Evolutionary conservation across 1,139 yeast genomes (phyloP).

Genomic region (Geotrichum klebahnii): DNA sequence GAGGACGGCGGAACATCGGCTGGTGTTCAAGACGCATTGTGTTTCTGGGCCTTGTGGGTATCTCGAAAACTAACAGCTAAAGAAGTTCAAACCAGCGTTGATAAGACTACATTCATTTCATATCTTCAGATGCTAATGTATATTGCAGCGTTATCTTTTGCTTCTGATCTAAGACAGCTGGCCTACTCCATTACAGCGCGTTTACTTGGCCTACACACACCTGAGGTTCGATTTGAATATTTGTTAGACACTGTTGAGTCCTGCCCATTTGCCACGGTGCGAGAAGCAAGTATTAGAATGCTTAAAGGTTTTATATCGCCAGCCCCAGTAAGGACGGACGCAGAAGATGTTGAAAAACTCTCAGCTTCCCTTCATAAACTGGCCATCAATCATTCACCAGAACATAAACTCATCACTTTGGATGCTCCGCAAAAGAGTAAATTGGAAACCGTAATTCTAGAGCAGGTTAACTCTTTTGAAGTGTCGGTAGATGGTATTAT

Average conservation of each 20-base stretch:
- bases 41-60: slow-evolving; percentile 46
- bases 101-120: slow-evolving; percentile 35
- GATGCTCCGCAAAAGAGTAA: not conserved
- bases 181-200: slow-evolving; percentile 37
- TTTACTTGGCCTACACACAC: slow-evolving; percentile 52
- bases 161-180: slow-evolving; percentile 31
- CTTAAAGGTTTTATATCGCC: slow-evolving; percentile 53
- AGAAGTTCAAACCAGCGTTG: slow-evolving; percentile 31
- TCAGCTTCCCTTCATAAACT: not conserved
- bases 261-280: slow-evolving; percentile 63
- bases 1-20: slow-evolving; percentile 32
- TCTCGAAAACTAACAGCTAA: slow-evolving; percentile 36
- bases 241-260: slow-evolving; percentile 59
- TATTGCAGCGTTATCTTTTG: slow-evolving; percentile 38
- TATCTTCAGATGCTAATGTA: slow-evolving; percentile 48
- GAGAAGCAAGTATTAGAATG: slow-evolving; percentile 58
- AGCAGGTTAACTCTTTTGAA: not conserved
- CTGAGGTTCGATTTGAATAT: slow-evolving; percentile 55
- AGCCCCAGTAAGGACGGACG: not conserved
- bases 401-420: not conserved
- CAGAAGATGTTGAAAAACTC: not conserved
- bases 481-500: slow-evolving; percentile 2
- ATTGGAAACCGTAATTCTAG: slow-evolving; percentile 6
- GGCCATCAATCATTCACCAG: not conserved
- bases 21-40: slow-evolving; percentile 42